Evolutionary conservation across 2,329 filamentous ascomycete genomes (phyloP).

Genomic region (Neocucurbitaria cava): DNA sequence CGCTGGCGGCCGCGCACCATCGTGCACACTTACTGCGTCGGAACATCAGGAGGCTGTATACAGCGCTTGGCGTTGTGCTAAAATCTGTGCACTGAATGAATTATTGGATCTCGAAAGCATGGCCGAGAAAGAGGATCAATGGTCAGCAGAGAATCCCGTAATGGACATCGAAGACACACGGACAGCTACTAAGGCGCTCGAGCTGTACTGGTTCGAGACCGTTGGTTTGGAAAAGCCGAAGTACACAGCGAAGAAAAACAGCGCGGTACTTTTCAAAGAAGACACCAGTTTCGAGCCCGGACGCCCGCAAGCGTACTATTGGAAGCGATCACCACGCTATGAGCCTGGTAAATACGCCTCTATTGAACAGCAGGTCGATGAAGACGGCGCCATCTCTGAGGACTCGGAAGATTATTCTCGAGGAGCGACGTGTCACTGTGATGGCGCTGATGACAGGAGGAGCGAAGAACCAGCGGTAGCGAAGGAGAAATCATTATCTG

Average conservation of each 20-base stretch:
- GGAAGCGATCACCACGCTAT: slow-evolving; percentile 36
- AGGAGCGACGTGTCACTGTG: slow-evolving; percentile 5
- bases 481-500: neutral
- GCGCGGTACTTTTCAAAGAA: slow-evolving; percentile 24
- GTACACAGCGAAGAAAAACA: slow-evolving; percentile 8
- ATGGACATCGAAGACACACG: slow-evolving; percentile 17
- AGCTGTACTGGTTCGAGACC: slow-evolving; percentile 34
- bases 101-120: slow-evolving; percentile 28
- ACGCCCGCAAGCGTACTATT: slow-evolving; percentile 33
- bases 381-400: slow-evolving; percentile 20
- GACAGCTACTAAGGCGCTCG: slow-evolving; percentile 32
- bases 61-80: slow-evolving; percentile 32
- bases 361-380: slow-evolving; percentile 4
- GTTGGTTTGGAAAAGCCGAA: slow-evolving; percentile 8
- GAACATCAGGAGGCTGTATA: slow-evolving; percentile 31
- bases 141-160: slow-evolving; percentile 22
- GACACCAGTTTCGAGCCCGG: slow-evolving; percentile 31
- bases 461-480: neutral
- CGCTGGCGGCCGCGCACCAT: slow-evolving; percentile 28
- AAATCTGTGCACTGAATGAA: slow-evolving; percentile 28
- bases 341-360: slow-evolving; percentile 35
- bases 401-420: slow-evolving; percentile 29
- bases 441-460: neutral
- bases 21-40: slow-evolving; percentile 25
- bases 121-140: slow-evolving; percentile 26